phyloP scores from a whole-genome alignment of 169 alveolate species.

The Plasmodium berghei region DNA sequence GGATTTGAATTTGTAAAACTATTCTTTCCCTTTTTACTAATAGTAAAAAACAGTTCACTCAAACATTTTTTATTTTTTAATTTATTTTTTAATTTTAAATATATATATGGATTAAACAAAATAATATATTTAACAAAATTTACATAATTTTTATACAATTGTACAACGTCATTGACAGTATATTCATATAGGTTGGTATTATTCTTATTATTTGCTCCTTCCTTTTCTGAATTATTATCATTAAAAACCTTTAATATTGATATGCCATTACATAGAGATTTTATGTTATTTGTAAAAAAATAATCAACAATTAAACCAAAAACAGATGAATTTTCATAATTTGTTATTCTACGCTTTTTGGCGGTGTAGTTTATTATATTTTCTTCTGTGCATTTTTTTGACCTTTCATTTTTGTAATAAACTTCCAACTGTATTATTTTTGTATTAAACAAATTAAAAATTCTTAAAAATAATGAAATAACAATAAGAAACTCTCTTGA shows the following conservation, averaged over 20 bases:
- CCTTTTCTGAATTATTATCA: constrained; percentile 11
- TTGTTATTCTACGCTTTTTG: background rate
- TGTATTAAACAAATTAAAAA: constrained; percentile 41
- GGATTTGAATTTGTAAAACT: too few relatives aligned
- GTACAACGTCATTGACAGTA: constrained; percentile 24
- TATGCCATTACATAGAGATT: constrained; percentile 4
- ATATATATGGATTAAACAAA: constrained; percentile 49
- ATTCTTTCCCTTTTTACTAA: constrained; percentile 19
- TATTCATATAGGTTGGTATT: background rate
- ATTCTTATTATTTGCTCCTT: background rate
- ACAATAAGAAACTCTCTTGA: constrained; percentile 35
- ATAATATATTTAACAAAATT: constrained; percentile 53
- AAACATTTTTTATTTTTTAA: constrained; percentile 13
- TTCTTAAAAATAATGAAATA: constrained; percentile 36
- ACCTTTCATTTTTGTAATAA: background rate
- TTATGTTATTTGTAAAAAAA: constrained; percentile 40
- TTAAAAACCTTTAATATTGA: constrained; percentile 31
- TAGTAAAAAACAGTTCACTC: constrained; percentile 27
- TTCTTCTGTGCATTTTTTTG: background rate
- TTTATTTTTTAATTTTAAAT: constrained; percentile 10
- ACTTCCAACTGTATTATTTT: background rate
- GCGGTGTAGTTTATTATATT: too few relatives aligned
- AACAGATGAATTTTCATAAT: constrained; percentile 11
- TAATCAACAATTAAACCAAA: constrained; percentile 24
- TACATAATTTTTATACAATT: constrained; percentile 39